Percentiles rank a stretch among this genome's conserved stretches.
Evolutionary conservation across 2,329 filamentous ascomycete species (phyloP).

Genomic region (Orbilia ellipsospora): DNA sequence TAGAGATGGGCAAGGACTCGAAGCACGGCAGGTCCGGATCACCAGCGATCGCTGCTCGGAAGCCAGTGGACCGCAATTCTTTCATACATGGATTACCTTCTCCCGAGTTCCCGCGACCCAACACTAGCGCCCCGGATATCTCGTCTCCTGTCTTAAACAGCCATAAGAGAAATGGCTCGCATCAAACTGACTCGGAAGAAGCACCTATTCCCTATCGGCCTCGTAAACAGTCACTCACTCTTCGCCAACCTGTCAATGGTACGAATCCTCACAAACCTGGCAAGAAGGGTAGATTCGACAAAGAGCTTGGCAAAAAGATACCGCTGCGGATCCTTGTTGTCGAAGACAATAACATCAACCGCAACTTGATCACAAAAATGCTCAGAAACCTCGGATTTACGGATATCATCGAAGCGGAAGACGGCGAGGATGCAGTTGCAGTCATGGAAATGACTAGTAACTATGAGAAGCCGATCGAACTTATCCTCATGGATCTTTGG

Average conservation of each 20-base stretch:
- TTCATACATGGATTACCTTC: constrained; percentile 44
- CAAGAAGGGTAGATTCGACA: constrained; percentile 64
- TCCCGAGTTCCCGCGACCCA: constrained; percentile 42
- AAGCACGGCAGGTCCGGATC: constrained; percentile 45
- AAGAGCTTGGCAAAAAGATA: constrained; percentile 69
- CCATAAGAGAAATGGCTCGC: constrained; percentile 36
- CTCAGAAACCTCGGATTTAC: constrained; percentile 74
- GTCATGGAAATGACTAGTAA: constrained; percentile 67
- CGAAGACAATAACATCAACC: constrained; percentile 79
- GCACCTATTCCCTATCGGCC: constrained; percentile 44
- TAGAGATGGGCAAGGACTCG: constrained; percentile 62
- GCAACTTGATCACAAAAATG: constrained; percentile 74
- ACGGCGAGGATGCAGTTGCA: constrained; percentile 75
- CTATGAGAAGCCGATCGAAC: constrained; percentile 65
- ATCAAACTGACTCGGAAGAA: constrained; percentile 16
- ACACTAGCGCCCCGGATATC: constrained; percentile 37
- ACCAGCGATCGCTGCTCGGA: constrained; percentile 48
- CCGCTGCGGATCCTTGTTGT: constrained; percentile 76
- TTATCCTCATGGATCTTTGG: constrained; percentile 80
- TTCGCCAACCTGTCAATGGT: constrained; percentile 59
- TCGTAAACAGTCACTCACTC: constrained; percentile 41
- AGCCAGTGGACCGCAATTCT: constrained; percentile 44
- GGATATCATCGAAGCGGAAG: constrained; percentile 73
- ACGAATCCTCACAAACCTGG: constrained; percentile 22
- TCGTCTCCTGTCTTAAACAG: constrained; percentile 39